Base-by-base conservation (phyloP, 2,329 filamentous ascomycete species). In the Xylariaceae sp. region DNA sequence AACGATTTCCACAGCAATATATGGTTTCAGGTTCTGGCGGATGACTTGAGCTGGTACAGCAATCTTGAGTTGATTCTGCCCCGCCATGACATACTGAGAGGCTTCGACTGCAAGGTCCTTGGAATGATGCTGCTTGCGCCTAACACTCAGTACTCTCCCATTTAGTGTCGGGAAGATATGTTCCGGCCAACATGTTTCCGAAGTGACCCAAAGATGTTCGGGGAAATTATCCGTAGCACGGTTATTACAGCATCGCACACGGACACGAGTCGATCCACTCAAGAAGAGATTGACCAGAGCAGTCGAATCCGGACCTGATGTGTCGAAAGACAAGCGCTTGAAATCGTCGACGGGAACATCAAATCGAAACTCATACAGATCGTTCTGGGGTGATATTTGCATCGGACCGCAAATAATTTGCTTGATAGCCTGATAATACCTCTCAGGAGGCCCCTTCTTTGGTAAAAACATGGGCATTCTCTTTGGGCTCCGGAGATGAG, bases 91-190 rank as follows among this genome's bases (percentile, higher is more conserved):
- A 17, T 69, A 51, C 10, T 80, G 66, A 1, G 89, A 90, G 19
- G 96, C 71, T 57, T 96, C 89, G 6, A 88, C 72, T 0, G 91
- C 85, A 9, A 90, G 67, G 58, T 95, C 88, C 58, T 85, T 88
- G 11, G 84, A 85, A 61, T 91, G 80, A 53, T 94, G 85, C 1
- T 81, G 66, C 59, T 88, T 89, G 27, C 86, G 80, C 38, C 86
- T 80, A 10, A 82, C 65, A 19, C 74, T 71, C 14, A 89, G 65
- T 11, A 82, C 71, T 1, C 68, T 62, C 0, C 67, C 73, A 58
- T 96, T 95, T 52, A 95, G 66, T 14, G 77, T 74, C 52, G 92
- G 75, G 53, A 85, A 89, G 0, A 90, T 74, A 44, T 81, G 78
- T 33, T 78, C 73, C 0, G 90, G 89, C 90, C 90, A 96, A 18